Base-by-base conservation (phyloP, 2,329 filamentous ascomycete genomes). In the Paracorniculantispora psalliotae region DNA sequence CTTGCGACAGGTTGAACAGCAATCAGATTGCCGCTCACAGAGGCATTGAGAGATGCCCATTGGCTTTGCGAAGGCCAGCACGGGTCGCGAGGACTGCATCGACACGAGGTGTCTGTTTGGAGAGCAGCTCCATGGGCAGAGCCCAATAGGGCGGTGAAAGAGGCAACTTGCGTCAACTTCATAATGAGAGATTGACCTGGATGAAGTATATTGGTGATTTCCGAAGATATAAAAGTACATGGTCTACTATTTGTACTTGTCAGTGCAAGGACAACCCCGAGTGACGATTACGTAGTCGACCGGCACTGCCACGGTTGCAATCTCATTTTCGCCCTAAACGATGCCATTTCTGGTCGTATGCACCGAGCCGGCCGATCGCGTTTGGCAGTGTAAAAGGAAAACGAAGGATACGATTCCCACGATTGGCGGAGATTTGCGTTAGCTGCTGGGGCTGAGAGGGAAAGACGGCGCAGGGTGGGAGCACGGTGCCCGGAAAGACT, bases 31-130 rank as follows among this genome's bases (percentile, higher is more conserved):
- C 79, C 81, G 37, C 72, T 70, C 1, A 84, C 69, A 2, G 81
- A 77, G 19, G 68, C 59, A 63, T 85, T 83, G 55, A 86, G 75
- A 1, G 66, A 59, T 10, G 70, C 62, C 82, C 82, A 86, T 5
- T 69, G 65, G 6, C 64, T 44, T 2, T 61, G 26, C 0, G 70
- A 68, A 0, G 83, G 83, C 81, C 82, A 86, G 64, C 73, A 76
- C 1, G 62, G 25, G 56, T 84, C 79, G 25, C 75, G 77, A 1
- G 82, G 81, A 41, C 78, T 74, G 66, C 74, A 77, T 23, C 74
- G 74, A 65, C 78, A 81, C 25, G 52, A 46, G 44, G 56, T 37
- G 9, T 41, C 26, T 13, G 39, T 37, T 19, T 35, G 25, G 17
- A 52, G 30, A 19, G 23, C 21, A 28, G 26, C 26, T 26, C 41